phyloP scores from a whole-genome alignment of 805 yeast species.

The Candida nonsorbophila region DNA sequence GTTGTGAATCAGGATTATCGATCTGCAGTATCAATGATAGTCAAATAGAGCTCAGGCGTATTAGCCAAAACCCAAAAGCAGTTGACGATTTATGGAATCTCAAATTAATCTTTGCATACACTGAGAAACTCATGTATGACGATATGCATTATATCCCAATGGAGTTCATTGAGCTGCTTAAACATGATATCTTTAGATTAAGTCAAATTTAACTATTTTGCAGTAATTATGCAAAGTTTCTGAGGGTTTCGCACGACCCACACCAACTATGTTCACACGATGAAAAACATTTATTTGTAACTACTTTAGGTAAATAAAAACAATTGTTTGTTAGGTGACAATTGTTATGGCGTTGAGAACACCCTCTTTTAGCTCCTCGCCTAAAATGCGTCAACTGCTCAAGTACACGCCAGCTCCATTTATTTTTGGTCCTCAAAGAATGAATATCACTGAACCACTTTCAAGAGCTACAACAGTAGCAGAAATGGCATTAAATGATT shows the following conservation, averaged over 20 bases:
- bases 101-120: conserved; percentile 54
- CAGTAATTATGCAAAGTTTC: no score
- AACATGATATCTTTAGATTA: conserved; percentile 34
- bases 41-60: conserved; percentile 44
- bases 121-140: conserved; percentile 30
- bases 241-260: no score
- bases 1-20: conserved; percentile 24
- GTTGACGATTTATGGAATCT: conserved; percentile 62
- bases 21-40: conserved; percentile 46
- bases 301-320: no score
- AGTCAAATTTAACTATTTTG: not conserved
- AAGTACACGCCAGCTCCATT: conserved; percentile 21
- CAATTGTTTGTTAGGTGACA: not conserved
- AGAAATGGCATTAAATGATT: conserved; percentile 20
- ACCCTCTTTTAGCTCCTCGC: conserved; percentile 10
- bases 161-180: conserved; percentile 50
- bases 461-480: conserved; percentile 36
- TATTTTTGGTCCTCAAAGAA: conserved; percentile 28
- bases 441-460: conserved; percentile 37
- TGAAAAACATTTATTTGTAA: no score
- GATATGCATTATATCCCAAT: conserved; percentile 41
- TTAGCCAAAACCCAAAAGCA: conserved; percentile 36
- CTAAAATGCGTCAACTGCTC: conserved; percentile 10
- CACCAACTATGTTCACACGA: conserved; percentile 3
- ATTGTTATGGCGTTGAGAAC: conserved; percentile 18